These are phyloP conservation scores for Boletus speciosus DNA, from an alignment of 768 basidiomycete genomes.

Conservation along the genomic window DNA sequence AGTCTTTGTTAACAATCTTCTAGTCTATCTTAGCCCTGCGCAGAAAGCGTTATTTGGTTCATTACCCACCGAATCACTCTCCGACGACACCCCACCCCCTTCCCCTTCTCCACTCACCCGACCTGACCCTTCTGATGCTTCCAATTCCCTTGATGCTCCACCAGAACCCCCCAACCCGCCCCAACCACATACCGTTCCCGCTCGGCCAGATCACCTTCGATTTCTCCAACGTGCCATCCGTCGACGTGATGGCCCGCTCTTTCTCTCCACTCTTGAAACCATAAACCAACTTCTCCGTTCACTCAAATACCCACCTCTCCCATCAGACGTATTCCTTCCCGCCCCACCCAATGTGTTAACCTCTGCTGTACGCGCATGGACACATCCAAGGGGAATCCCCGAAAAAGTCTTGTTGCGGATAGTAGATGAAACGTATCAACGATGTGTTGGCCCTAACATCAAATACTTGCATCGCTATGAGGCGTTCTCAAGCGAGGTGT, in stretches of 20 bases:
- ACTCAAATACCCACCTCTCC: conserved; percentile 63
- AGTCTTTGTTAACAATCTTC: conserved; percentile 7
- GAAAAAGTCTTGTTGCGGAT: conserved; percentile 68
- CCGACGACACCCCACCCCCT: conserved; percentile 30
- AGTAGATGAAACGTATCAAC: conserved; percentile 89
- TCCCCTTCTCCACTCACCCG: conserved; percentile 34
- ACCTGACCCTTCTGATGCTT: conserved; percentile 30
- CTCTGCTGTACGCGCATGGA: conserved; percentile 46
- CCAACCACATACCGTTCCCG: conserved; percentile 15
- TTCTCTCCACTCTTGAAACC: conserved; percentile 54
- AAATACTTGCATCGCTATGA: conserved; percentile 74
- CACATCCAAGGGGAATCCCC: conserved; percentile 46
- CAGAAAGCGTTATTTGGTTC: conserved; percentile 68
- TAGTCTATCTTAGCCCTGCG: conserved; percentile 65
- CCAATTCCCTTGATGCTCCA: conserved; percentile 30
- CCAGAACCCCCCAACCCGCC: conserved; percentile 20
- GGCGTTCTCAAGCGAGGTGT: conserved; percentile 81
- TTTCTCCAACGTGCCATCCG: conserved; percentile 68
- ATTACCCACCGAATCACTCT: conserved; percentile 43
- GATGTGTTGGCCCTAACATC: conserved; percentile 89
- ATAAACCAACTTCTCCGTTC: conserved; percentile 60
- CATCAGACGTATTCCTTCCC: conserved; percentile 48
- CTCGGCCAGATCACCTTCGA: conserved; percentile 44
- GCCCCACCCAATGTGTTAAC: conserved; percentile 47
- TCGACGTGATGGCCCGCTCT: conserved; percentile 66